Base-by-base conservation (phyloP, 2,329 filamentous ascomycete species). In the Ophiostoma quercus region DNA sequence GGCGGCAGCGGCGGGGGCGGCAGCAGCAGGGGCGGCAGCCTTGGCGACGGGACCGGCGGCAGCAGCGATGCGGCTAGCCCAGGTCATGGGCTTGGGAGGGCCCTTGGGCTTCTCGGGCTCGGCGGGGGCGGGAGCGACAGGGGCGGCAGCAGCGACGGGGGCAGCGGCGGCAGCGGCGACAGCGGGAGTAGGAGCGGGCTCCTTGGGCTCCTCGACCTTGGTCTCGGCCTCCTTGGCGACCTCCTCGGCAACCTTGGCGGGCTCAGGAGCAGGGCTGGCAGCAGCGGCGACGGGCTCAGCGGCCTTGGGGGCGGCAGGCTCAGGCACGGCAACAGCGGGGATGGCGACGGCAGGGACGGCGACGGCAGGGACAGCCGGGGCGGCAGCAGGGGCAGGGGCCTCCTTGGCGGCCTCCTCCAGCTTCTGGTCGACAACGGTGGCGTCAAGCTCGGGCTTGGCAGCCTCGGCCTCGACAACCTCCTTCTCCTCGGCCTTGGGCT, bases 1-100 rank as follows among this genome's bases (percentile, higher is more conserved):
- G 69, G 84, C 80, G 60, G 85, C 80, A 47, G 81, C 81, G 19
- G 87, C 85, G 67, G 87, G 9, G 12, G 9, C 12, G 4, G 39
- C 88, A 68, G 86, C 83, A 82, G 90, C 89, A 73, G 85, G 79
- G 8, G 86, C 77, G 66, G 85, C 83, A 29, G 84, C 75, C 41
- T 37, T 51, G 68, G 83, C 79, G 69, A 84, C 81, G 65, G 86
- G 80, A 41, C 81, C 81, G 22, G 84, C 84, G 68, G 88, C 85
- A 66, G 88, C 88, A 41, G 87, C 85, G 51, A 81, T 82, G 73
- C 86, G 88, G 80, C 86, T 92, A 37, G 92, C 92, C 92, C 92
- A 94, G 37, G 87, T 88, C 82, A 90, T 86, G 60, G 88, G 87
- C 82, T 88, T 89, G 32, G 83, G 77, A 51, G 81, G 79, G 71